A percentile compares a stretch with the other conserved stretches of the same genome.
These are phyloP conservation scores for Termitomyces sp. DNA, from an alignment of 768 basidiomycete species.

Conservation along the genomic window DNA sequence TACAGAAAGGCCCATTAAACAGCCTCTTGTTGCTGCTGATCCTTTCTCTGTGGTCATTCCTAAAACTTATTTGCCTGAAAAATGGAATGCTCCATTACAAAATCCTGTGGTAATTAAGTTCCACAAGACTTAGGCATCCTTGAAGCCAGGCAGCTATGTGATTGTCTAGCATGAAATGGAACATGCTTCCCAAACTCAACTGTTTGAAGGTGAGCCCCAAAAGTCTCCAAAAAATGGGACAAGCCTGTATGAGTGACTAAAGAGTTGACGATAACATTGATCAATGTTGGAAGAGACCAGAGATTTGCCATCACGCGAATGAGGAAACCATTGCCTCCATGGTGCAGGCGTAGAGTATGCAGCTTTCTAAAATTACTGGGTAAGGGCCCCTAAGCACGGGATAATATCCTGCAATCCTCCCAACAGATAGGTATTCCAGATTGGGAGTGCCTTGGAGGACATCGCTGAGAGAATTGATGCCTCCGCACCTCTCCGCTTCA, in stretches of 20 bases:
- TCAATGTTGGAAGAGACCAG: conserved; percentile 52
- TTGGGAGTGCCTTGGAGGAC: conserved; percentile 50
- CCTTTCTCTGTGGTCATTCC: no score
- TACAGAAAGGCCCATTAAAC: no score
- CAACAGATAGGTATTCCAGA: conserved; percentile 52
- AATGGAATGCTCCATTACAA: no score
- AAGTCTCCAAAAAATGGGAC: conserved; percentile 40
- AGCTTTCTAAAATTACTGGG: conserved; percentile 37
- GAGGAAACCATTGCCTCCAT: conserved; percentile 42
- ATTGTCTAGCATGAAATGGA: conserved; percentile 47
- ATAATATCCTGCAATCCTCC: conserved; percentile 33
- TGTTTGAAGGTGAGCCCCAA: conserved; percentile 43
- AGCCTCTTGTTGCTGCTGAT: no score
- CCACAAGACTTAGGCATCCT: conserved; percentile 37
- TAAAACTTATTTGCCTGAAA: no score
- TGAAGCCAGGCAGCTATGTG: conserved; percentile 40
- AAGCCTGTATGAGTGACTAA: conserved; percentile 32
- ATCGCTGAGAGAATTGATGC: conserved; percentile 53
- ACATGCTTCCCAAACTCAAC: conserved; percentile 56
- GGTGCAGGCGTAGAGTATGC: conserved; percentile 44
- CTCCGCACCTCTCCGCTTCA: conserved; percentile 55
- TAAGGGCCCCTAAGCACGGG: conserved; percentile 15
- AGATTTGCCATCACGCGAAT: conserved; percentile 35
- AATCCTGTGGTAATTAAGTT: conserved; percentile 55
- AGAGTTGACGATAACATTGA: conserved; percentile 45